A percentile compares a stretch with the other conserved stretches of the same genome.
Evolutionary conservation across 164 flowering plant species (phyloP).

Genomic region (Nymphaea thermarum): DNA sequence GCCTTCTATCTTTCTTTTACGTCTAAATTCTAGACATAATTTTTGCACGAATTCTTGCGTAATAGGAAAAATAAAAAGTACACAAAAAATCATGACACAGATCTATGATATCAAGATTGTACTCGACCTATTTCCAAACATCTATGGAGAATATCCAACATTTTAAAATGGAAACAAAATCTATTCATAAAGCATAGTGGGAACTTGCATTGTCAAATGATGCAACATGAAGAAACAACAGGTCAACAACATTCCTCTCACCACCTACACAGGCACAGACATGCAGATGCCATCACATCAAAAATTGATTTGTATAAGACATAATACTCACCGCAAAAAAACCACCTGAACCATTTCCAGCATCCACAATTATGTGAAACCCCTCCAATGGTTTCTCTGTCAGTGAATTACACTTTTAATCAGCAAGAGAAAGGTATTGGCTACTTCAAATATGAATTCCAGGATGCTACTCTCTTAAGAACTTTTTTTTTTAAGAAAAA

Average conservation of each 20-base stretch:
- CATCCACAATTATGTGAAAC: constrained; percentile 95
- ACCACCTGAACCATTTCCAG: constrained; percentile 99
- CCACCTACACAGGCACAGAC: not conserved
- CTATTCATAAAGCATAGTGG: too few relatives aligned
- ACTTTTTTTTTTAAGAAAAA: not conserved
- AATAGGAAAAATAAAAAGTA: too few relatives aligned
- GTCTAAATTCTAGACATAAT: too few relatives aligned
- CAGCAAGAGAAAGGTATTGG: not conserved
- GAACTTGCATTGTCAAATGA: not conserved
- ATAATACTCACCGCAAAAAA: constrained; percentile 71
- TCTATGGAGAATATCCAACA: not conserved
- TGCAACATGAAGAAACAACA: not conserved
- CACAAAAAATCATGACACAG: too few relatives aligned
- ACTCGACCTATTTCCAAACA: too few relatives aligned
- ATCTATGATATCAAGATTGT: too few relatives aligned
- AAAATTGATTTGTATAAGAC: not conserved
- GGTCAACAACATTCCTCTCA: not conserved
- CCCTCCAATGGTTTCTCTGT: constrained; percentile 95
- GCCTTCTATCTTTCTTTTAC: too few relatives aligned
- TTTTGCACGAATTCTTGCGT: too few relatives aligned
- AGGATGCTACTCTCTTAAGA: not conserved
- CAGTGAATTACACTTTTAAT: not conserved
- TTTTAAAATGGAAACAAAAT: not conserved
- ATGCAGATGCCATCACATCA: not conserved
- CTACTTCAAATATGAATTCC: not conserved